Conservation (phyloP, 2,329 filamentous ascomycete species). For the Fusarium luffae region DNA sequence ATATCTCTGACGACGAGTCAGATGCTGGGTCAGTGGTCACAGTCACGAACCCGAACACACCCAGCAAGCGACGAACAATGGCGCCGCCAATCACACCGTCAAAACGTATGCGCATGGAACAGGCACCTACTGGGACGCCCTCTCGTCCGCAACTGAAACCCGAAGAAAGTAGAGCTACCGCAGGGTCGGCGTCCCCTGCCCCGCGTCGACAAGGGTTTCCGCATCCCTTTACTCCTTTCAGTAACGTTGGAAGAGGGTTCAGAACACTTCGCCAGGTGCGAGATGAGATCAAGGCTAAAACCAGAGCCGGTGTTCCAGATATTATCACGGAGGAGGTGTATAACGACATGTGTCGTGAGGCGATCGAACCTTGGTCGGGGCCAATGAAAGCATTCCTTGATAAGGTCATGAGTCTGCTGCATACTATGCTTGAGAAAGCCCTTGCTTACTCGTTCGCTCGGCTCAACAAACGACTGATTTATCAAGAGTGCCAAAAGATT, state of each 20-base stretch:
- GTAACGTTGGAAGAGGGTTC: constrained; percentile 53
- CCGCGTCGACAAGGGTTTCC: constrained; percentile 40
- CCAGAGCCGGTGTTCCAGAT: constrained; percentile 67
- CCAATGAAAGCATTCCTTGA: constrained; percentile 63
- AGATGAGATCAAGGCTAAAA: constrained; percentile 64
- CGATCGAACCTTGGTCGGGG: constrained; percentile 67
- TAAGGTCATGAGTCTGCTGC: constrained; percentile 61
- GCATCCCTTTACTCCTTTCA: constrained; percentile 55
- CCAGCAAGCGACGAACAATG: constrained; percentile 48
- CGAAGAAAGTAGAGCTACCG: constrained; percentile 50
- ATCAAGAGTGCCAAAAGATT: constrained; percentile 57
- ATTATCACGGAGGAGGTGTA: constrained; percentile 70
- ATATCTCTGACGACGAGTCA: constrained; percentile 55
- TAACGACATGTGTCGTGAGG: constrained; percentile 66
- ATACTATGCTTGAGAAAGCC: constrained; percentile 58
- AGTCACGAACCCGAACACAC: constrained; percentile 36
- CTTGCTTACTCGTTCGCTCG: constrained; percentile 60
- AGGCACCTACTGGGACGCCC: constrained; percentile 12
- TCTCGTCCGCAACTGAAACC: constrained; percentile 50
- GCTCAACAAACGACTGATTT: constrained; percentile 62
- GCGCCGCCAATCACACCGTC: constrained; percentile 48
- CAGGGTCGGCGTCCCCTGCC: constrained; percentile 25
- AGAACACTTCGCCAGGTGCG: constrained; percentile 64
- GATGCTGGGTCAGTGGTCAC: constrained; percentile 46
- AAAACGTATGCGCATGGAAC: constrained; percentile 48